phyloP scores from a whole-genome alignment of 768 basidiomycete species.

The Rhodotorula diobovata region DNA sequence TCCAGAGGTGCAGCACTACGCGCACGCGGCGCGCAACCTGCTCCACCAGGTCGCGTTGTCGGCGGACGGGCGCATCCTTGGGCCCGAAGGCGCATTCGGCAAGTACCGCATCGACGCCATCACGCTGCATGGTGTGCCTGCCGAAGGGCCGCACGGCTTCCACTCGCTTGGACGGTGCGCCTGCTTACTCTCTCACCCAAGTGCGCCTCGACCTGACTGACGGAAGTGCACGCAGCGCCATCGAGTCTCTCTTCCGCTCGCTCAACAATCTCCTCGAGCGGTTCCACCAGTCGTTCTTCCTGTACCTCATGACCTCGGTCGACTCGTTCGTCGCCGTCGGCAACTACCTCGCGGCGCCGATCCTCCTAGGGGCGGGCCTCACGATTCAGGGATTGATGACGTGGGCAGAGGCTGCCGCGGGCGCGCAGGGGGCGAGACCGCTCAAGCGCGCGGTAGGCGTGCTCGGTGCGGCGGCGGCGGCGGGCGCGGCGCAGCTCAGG shows the following conservation, averaged over 20 bases:
- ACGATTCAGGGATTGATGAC: conserved; percentile 72
- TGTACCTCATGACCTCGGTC: conserved; percentile 71
- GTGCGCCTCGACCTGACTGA: conserved; percentile 13
- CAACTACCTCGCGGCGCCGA: conserved; percentile 77
- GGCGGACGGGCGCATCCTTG: conserved; percentile 73
- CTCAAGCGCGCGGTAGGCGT: conserved; percentile 4
- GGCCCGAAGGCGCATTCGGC: conserved; percentile 83
- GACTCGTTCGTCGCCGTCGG: conserved; percentile 81
- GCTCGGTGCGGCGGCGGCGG: conserved; percentile 7
- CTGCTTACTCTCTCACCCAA: background rate
- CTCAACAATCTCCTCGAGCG: conserved; percentile 92
- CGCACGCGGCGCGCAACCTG: conserved; percentile 61
- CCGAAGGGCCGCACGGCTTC: conserved; percentile 89
- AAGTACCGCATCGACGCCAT: conserved; percentile 93
- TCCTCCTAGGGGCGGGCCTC: conserved; percentile 76
- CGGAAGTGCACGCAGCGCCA: conserved; percentile 52
- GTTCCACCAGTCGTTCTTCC: conserved; percentile 95
- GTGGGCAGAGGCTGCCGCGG: conserved; percentile 61
- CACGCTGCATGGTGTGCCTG: conserved; percentile 81
- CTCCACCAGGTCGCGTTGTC: conserved; percentile 67
- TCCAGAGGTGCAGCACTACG: conserved; percentile 13
- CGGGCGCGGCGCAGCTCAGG: conserved; percentile 16
- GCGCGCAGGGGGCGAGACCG: conserved; percentile 45
- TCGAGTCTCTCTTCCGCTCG: conserved; percentile 84
- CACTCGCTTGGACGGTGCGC: conserved; percentile 80